Evolutionary conservation across 164 flowering plant genomes (phyloP), one percentile per base, ranked within the genome.

Genomic region (Tetracentron sinense): DNA sequence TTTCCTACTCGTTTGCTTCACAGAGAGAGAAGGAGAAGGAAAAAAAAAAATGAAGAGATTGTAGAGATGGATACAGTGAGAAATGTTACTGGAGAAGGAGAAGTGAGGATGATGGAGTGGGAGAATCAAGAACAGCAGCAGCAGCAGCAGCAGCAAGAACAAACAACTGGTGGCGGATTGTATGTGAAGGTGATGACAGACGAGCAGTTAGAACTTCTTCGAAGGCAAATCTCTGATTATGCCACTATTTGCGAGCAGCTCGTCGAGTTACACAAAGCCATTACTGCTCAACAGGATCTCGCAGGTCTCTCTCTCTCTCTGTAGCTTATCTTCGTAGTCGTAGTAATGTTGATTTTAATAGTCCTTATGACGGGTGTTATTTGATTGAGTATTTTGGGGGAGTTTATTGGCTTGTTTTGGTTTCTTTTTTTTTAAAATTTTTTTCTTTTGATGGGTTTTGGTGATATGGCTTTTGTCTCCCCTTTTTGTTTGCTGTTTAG

Each of bases 181-280:
- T 75, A 60, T 42, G 79, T 81, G 69, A 87, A 82, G 49, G 96
- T 91, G 66, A 91, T 91, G 94, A 92, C 94, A 1, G 97, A 92
- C 20, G 97, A 92, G 62, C 97, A 92, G 70, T 71, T 92, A 81
- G 94, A 92, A 64, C 59, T 84, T 21, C 78, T 92, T 1, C 60
- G 89, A 16, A 72, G 69, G 29, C 97, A 91, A 76, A 89, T 91
- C 55, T 78, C 92, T 30, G 82, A 78, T 47, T 91, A 89, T 53
- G 84, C 89, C 17, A 73, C 89, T 71, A 87, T 91, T 47, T 89
- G 86, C 61, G 89, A 91, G 38, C 85, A 81, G 65, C 96, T 91
- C 46, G 88, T 87, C 19, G 85, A 85, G 78, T 76, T 87, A 88
- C 94, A 89, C 57, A 85, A 81, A 62, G 59, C 86, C 49, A 52